Evolutionary conservation across 2,329 filamentous ascomycete species (phyloP), one percentile per base, ranked within the genome.

Genomic region (Cryphonectria nitschkei): DNA sequence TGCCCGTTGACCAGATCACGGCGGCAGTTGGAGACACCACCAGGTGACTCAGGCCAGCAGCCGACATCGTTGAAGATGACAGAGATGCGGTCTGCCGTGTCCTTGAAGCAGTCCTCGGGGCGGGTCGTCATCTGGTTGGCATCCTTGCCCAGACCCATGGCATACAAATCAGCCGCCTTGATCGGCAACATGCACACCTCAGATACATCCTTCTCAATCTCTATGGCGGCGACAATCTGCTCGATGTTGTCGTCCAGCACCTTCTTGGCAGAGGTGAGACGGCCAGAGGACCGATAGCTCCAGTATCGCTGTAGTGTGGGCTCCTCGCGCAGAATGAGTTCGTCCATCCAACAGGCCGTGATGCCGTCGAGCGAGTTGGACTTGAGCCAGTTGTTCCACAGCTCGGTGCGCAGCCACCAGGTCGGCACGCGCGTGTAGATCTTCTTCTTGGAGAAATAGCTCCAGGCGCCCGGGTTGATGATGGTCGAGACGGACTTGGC

Each of bases 1-100:
- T 86, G 82, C 19, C 83, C 84, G 74, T 88, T 86, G 76, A 88
- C 84, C 76, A 88, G 81, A 75, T 88, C 86, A 60, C 86, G 81
- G 56, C 86, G 80, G 77, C 86, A 88, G 69, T 85, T 85, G 52
- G 85, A 87, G 19, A 88, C 86, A 74, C 86, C 86, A 70, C 86
- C 86, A 46, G 84, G 84, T 82, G 13, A 87, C 70, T 85, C 84
- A 1, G 84, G 84, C 84, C 84, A 86, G 72, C 84, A 86, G 16
- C 85, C 85, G 32, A 82, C 86, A 73, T 87, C 85, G 71, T 79
- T 80, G 74, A 86, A 85, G 73, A 87, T 83, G 67, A 87, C 84
- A 43, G 86, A 85, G 4, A 87, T 80, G 3, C 80, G 82, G 37
- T 84, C 81, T 16, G 81, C 77, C 0, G 83, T 86, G 72, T 87